Conservation (phyloP, 2,329 filamentous ascomycete species). For the Thyridium curvatum region DNA sequence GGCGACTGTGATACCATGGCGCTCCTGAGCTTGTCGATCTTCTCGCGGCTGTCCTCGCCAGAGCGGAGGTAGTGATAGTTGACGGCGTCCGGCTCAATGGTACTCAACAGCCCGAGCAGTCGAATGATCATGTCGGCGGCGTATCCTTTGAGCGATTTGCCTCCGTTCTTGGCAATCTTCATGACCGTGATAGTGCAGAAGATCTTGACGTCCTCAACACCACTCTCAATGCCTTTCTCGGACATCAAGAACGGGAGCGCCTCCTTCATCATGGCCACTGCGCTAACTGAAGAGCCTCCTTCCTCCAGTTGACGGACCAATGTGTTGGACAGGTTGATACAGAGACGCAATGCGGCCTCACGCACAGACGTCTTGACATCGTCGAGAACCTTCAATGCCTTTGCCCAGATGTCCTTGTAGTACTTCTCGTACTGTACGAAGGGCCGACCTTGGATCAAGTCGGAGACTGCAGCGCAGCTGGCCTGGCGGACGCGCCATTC, state of each 20-base stretch:
- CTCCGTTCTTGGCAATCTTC: conserved; percentile 84
- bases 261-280: conserved; percentile 74
- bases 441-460: conserved; percentile 76
- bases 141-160: conserved; percentile 71
- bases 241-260: conserved; percentile 89
- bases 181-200: conserved; percentile 81
- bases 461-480: conserved; percentile 82
- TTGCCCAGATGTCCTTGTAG: conserved; percentile 77
- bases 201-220: conserved; percentile 77
- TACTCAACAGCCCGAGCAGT: conserved; percentile 75
- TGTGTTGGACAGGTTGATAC: conserved; percentile 76
- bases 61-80: conserved; percentile 92
- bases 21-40: conserved; percentile 83
- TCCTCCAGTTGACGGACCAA: conserved; percentile 82
- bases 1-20: conserved; percentile 79
- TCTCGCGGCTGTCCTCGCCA: conserved; percentile 77
- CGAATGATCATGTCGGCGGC: conserved; percentile 76
- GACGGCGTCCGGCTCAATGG: conserved; percentile 80
- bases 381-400: conserved; percentile 85
- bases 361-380: conserved; percentile 93
- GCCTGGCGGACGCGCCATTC: conserved; percentile 94
- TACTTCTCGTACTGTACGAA: conserved; percentile 76
- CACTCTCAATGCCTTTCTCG: conserved; percentile 81
- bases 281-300: conserved; percentile 44
- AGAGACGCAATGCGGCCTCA: conserved; percentile 72